phyloP scores from a whole-genome alignment of 2,329 filamentous ascomycete genomes.

The Zasmidium angulare region DNA sequence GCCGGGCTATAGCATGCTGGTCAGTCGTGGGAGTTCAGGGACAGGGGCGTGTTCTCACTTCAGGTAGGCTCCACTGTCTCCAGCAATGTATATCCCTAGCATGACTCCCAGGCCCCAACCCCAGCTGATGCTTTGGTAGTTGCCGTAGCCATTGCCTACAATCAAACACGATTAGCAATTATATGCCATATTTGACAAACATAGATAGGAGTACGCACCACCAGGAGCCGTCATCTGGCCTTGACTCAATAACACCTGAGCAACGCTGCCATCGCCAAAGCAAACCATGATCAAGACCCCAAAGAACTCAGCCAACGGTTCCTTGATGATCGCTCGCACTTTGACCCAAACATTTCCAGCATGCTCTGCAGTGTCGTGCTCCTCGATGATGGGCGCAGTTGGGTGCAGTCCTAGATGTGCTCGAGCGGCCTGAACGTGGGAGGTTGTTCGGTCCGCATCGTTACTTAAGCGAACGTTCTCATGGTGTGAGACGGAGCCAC shows the following conservation, averaged over 20 bases:
- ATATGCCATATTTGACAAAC: constrained; percentile 42
- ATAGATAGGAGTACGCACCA: constrained; percentile 15
- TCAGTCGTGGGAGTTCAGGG: neutral
- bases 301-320: constrained; percentile 48
- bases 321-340: constrained; percentile 37
- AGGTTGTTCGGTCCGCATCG: neutral
- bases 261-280: constrained; percentile 47
- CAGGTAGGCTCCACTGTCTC: constrained; percentile 43
- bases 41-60: constrained; percentile 12
- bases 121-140: constrained; percentile 46
- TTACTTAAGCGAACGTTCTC: neutral
- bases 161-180: constrained; percentile 27
- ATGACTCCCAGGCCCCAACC: constrained; percentile 62
- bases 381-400: constrained; percentile 41
- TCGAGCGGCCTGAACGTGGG: constrained; percentile 7
- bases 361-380: constrained; percentile 39
- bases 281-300: constrained; percentile 44
- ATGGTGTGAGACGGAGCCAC: neutral
- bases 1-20: constrained; percentile 54
- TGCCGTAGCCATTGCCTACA: constrained; percentile 38
- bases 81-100: constrained; percentile 54
- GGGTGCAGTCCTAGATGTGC: constrained; percentile 39
- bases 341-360: constrained; percentile 40
- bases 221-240: constrained; percentile 42
- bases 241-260: constrained; percentile 43